Evolutionary conservation across 352 stramenopile genomes (phyloP), one percentile per base, ranked within the genome.

Genomic region (Pseudoperonospora humuli): DNA sequence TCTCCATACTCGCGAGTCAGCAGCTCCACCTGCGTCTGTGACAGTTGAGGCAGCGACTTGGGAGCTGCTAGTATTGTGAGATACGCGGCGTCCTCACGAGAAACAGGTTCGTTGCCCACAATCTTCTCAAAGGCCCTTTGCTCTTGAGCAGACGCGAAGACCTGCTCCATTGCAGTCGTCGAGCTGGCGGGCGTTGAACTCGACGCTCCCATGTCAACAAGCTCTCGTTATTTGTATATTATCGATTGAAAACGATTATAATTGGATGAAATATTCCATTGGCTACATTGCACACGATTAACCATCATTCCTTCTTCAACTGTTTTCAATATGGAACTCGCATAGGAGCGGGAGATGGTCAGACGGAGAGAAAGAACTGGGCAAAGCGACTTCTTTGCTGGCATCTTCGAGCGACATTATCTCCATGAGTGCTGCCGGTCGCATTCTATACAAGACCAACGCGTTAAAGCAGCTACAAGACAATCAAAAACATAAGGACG

Each of bases 341-440:
- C 73, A 78, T 3, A 92, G 39, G 8, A 92, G 54, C 6, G 77
- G 77, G 3, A 92, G 54, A 39, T 92, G 80, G 19, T 92, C 80
- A 1, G 77, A 90, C 5, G 76, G 76, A 43, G 78, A 86, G 34
- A 75, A 60, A 1, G 61, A 57, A 35, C 72, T 92, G 1, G 80
- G 80, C 20, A 92, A 37, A 20, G 77, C 66, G 26, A 79, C 56
- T 20, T 83, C 64, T 15, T 62, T 71, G 27, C 60, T 86, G 14
- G 77, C 77, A 29, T 82, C 60, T 33, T 71, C 69, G 4, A 64
- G 39, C 3, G 70, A 69, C 70, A 88, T 81, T 57, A 90, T 65
- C 49, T 88, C 71, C 42, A 86, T 68, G n/a, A 88, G 58, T 36
- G 70, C 64, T 17, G 43, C 57, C 5, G 73, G 68, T 23, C 50